These are phyloP conservation scores for Neckera pumila DNA, from an alignment of 225 moss, liverwort and hornwort genomes.

Conservation along the genomic window DNA sequence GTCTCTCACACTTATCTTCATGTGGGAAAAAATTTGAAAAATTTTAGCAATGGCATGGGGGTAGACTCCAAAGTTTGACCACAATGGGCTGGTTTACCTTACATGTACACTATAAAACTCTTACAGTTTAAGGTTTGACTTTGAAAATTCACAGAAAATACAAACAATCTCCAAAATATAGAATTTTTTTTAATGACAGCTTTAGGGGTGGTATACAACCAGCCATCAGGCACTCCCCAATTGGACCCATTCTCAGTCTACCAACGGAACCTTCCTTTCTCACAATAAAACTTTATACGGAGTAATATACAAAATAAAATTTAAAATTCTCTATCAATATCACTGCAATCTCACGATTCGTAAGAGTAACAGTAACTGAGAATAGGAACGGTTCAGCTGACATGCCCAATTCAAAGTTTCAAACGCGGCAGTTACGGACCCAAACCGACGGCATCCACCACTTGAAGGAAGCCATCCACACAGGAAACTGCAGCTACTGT, in stretches of 20 bases:
- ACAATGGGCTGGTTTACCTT: too few species aligned
- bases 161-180: not conserved
- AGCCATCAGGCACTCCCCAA: not conserved
- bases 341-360: not conserved
- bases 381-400: not conserved
- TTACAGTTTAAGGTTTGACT: not conserved
- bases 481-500: not conserved
- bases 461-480: not conserved
- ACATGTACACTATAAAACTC: not conserved
- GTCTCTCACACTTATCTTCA: too few species aligned
- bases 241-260: not conserved
- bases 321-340: too few species aligned
- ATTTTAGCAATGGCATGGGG: too few species aligned
- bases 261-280: not conserved
- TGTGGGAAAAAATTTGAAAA: too few species aligned
- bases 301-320: too few species aligned
- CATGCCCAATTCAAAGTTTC: not conserved
- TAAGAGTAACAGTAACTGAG: not conserved
- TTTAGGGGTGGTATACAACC: not conserved
- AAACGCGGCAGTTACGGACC: not conserved
- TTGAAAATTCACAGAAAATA: not conserved
- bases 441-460: not conserved
- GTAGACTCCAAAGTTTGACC: too few species aligned
- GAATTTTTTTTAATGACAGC: rapidly evolving
- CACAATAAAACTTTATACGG: not conserved